Base-by-base conservation (phyloP, 805 yeast species). In the Isabelozyma rhagii region DNA sequence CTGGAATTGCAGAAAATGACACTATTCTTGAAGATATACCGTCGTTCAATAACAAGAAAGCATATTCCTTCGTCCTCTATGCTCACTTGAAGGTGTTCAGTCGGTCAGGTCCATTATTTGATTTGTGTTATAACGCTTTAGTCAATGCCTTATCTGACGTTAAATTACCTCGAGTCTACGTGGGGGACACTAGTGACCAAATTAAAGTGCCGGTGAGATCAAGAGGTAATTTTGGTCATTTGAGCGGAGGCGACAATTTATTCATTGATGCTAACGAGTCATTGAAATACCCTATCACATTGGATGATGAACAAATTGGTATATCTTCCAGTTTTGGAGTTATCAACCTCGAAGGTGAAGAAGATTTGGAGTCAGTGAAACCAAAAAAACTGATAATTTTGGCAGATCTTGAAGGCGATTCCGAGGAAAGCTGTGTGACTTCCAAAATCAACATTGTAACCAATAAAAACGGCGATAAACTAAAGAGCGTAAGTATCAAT, bases 351-450 rank as follows among this genome's bases (percentile, higher is more conserved):
- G 73, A 74, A 25, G 67, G 56, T 5, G 44, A 41, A 8, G 68
- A 64, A 14, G 67, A 68, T 29, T 68, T 69, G 64, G 75, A 69
- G 7, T 18, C 45, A 38, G 58, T 54, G 47, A 58, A 13, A 65
- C 53, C 43, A 18, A 55, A 51, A 5, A 47, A 63, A 21, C 55
- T 79, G 1, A 71, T 82, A 0, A 58, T 89, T 13, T 63, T 90
- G 44, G 83, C 88, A 1, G 97, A 90, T 61, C 59, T 89, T 40
- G 96, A 89, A 62, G 96, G 96, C 11, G 93, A 87, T 52, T 86
- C 91, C 5, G 97, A 90, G 64, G 96, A 89, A 59, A 60, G 72
- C 10, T 75, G 83, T 31, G 75, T 85, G 3, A 67, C 67, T 42
- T 81, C 87, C 41, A 76, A 82, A 15, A 67, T 89, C 13, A 67